Evolutionary conservation across 2,329 filamentous ascomycete species (phyloP).

Genomic region (Plenodomus lindquistii): DNA sequence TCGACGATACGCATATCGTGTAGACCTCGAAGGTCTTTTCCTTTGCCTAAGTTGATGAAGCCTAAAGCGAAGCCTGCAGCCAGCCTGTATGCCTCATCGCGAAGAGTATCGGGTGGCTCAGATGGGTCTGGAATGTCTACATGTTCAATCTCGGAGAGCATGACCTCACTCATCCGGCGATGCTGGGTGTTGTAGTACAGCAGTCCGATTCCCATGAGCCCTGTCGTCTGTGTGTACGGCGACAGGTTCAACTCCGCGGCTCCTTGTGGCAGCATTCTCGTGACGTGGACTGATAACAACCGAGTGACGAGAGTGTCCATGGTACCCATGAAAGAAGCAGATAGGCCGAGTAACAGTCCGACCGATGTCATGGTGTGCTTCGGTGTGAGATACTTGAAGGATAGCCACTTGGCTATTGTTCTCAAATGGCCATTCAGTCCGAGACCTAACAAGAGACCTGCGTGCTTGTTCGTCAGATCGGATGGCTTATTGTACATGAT

Average conservation of each 20-base stretch:
- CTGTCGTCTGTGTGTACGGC: slow-evolving; percentile 89
- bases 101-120: slow-evolving; percentile 71
- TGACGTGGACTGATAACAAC: slow-evolving; percentile 92
- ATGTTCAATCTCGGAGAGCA: slow-evolving; percentile 96
- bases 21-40: slow-evolving; percentile 81
- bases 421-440: slow-evolving; percentile 95
- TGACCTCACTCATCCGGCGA: slow-evolving; percentile 97
- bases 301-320: slow-evolving; percentile 97
- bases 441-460: slow-evolving; percentile 86
- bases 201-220: slow-evolving; percentile 94
- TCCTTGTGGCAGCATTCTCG: slow-evolving; percentile 86
- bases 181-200: slow-evolving; percentile 95
- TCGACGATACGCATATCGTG: slow-evolving; percentile 94
- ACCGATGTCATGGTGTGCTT: slow-evolving; percentile 99
- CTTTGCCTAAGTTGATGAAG: slow-evolving; percentile 92
- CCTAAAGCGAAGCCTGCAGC: slow-evolving; percentile 92
- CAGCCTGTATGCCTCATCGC: slow-evolving; percentile 94
- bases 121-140: slow-evolving; percentile 76
- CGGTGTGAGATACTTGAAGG: slow-evolving; percentile 98
- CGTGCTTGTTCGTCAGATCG: slow-evolving; percentile 94
- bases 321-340: slow-evolving; percentile 91
- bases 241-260: slow-evolving; percentile 94
- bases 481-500: slow-evolving; percentile 96
- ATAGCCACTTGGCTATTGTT: slow-evolving; percentile 93
- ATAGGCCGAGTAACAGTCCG: slow-evolving; percentile 86